Conservation (phyloP, 148 eudicot genomes). For the Polygonum maritimum region DNA sequence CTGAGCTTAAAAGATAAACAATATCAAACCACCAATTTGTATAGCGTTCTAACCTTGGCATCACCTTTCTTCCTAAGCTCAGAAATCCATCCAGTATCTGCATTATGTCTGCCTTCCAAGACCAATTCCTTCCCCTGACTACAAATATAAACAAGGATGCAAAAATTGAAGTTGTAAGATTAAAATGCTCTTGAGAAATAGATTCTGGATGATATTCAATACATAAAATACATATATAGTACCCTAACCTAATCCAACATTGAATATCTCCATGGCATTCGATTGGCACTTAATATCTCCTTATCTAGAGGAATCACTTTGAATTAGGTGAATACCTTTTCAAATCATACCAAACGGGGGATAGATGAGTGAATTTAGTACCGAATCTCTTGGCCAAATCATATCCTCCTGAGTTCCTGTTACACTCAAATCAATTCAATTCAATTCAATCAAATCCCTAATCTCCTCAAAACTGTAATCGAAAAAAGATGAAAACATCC, state of each 20-base stretch:
- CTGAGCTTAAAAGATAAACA: neutral
- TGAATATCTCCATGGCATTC: neutral
- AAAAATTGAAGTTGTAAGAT: neutral
- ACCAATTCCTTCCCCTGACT: slow-evolving; percentile 59
- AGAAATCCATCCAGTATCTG: slow-evolving; percentile 75
- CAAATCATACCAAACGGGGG: slow-evolving; percentile 97
- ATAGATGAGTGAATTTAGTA: slow-evolving; percentile 76
- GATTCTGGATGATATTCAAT: neutral
- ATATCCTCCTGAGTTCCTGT: slow-evolving; percentile 94
- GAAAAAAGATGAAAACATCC: neutral
- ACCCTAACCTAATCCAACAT: neutral
- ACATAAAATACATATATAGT: neutral
- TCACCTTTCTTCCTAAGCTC: slow-evolving; percentile 64
- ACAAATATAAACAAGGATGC: slow-evolving; percentile 15
- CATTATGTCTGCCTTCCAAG: slow-evolving; percentile 92
- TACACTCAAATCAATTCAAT: slow-evolving; percentile 8
- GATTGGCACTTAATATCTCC: neutral
- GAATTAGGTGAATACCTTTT: slow-evolving; percentile 45
- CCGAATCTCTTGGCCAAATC: slow-evolving; percentile 70
- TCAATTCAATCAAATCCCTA: neutral
- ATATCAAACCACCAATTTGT: neutral
- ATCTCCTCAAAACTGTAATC: neutral
- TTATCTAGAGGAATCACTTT: neutral
- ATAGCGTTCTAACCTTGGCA: slow-evolving; percentile 38
- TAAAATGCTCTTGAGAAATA: neutral